Conservation (phyloP, 208 protist species). For the Giardia muris region DNA sequence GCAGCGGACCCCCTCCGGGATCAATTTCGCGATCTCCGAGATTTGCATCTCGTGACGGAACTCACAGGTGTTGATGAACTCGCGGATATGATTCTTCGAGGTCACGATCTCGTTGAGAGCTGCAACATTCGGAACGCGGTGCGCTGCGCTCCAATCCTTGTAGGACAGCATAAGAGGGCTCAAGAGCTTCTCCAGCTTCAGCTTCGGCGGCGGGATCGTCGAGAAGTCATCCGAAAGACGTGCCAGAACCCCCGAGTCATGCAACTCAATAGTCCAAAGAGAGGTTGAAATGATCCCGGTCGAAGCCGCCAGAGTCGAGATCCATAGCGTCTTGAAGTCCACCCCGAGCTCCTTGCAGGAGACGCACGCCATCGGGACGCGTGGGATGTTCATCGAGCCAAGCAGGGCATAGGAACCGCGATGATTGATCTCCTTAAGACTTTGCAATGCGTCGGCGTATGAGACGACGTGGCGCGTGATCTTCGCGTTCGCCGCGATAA, state of each 20-base stretch:
- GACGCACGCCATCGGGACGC: background rate
- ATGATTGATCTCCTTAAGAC: background rate
- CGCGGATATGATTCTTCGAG: background rate
- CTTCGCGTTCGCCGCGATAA: background rate
- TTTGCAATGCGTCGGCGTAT: background rate
- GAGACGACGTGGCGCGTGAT: background rate
- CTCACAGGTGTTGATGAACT: background rate
- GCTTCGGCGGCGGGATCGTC: background rate
- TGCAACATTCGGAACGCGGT: background rate
- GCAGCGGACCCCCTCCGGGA: background rate
- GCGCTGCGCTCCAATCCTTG: background rate
- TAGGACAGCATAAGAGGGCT: background rate
- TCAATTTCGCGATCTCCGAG: background rate
- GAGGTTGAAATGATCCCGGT: background rate
- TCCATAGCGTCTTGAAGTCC: background rate
- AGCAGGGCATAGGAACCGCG: background rate
- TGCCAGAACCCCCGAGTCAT: background rate
- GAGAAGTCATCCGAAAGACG: background rate
- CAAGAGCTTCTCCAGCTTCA: background rate
- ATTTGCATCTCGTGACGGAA: conserved; percentile 24
- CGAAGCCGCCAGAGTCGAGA: background rate
- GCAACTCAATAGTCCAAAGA: background rate
- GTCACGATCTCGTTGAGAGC: background rate
- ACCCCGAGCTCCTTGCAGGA: background rate
- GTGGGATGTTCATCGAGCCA: background rate